Evolutionary conservation across 2,329 filamentous ascomycete species (phyloP).

Genomic region (Aspergillus sp.): DNA sequence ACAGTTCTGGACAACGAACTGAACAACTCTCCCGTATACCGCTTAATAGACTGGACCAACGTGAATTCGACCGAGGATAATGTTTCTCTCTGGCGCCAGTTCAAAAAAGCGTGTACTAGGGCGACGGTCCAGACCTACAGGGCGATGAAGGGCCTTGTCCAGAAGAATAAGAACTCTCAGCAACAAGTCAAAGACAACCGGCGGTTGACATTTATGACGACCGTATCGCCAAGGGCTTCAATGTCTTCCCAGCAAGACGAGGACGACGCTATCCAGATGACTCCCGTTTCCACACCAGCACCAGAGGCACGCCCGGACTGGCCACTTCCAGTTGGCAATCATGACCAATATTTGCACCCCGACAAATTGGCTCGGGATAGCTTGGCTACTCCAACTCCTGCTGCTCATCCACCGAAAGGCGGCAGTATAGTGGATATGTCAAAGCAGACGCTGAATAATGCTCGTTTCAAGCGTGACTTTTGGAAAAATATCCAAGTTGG

Average conservation of each 20-base stretch:
- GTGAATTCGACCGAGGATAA: conserved; percentile 90
- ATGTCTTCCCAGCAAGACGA: conserved; percentile 54
- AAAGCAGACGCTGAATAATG: conserved; percentile 65
- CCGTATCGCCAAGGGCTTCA: conserved; percentile 57
- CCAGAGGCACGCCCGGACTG: conserved; percentile 54
- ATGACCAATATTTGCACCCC: conserved; percentile 35
- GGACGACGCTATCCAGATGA: conserved; percentile 85
- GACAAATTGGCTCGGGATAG: conserved; percentile 32
- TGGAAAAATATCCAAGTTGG: conserved; percentile 97
- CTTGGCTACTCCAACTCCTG: conserved; percentile 23
- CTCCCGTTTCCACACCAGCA: conserved; percentile 81
- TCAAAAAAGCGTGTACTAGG: conserved; percentile 84
- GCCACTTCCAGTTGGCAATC: conserved; percentile 36
- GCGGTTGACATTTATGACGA: conserved; percentile 67
- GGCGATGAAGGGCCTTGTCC: conserved; percentile 52
- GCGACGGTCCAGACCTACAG: conserved; percentile 58
- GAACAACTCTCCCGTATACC: conserved; percentile 94
- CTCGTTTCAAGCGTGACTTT: conserved; percentile 85
- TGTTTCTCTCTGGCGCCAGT: conserved; percentile 78
- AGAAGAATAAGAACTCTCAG: conserved; percentile 46
- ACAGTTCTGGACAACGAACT: conserved; percentile 89
- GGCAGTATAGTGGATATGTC: conserved; percentile 74
- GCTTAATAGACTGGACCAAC: conserved; percentile 84
- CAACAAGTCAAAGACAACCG: conserved; percentile 51
- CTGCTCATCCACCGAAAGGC: conserved; percentile 46